phyloP scores from a whole-genome alignment of 1,284 basidiomycete species.

The Marasmius sp. region DNA sequence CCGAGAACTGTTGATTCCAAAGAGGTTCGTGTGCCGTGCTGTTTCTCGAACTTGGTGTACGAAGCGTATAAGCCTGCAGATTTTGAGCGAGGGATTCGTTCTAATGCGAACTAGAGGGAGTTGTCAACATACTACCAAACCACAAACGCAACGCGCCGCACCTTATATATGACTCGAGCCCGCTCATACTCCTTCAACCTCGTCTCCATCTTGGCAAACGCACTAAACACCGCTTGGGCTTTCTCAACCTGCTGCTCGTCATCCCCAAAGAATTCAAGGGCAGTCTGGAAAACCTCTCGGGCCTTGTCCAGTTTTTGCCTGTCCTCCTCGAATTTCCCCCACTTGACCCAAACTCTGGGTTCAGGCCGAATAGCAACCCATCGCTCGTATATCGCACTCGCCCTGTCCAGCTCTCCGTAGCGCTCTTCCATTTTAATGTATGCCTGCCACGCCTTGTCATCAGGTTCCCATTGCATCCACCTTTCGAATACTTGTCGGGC shows the following conservation, averaged over 20 bases:
- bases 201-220: constrained; percentile 98
- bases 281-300: constrained; percentile 95
- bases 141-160: constrained; percentile 24
- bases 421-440: constrained; percentile 97
- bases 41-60: constrained; percentile 98
- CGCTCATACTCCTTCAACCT: constrained; percentile 95
- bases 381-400: constrained; percentile 91
- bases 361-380: constrained; percentile 94
- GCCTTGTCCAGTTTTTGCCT: constrained; percentile 85
- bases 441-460: constrained; percentile 98
- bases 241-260: constrained; percentile 97
- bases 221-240: constrained; percentile 93
- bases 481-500: constrained; percentile 97
- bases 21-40: constrained; percentile 87
- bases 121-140: constrained; percentile 4
- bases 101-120: constrained; percentile 78
- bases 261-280: constrained; percentile 96
- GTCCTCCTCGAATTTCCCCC: constrained; percentile 98
- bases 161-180: constrained; percentile 96
- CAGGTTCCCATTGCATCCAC: constrained; percentile 99
- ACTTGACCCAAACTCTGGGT: constrained; percentile 95
- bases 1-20: constrained; percentile 95
- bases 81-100: constrained; percentile 88
- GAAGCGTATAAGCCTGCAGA: constrained; percentile 83
- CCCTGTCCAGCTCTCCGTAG: constrained; percentile 90